Evolutionary conservation across 352 stramenopile genomes (phyloP).

Genomic region (Globisporangium nunn): DNA sequence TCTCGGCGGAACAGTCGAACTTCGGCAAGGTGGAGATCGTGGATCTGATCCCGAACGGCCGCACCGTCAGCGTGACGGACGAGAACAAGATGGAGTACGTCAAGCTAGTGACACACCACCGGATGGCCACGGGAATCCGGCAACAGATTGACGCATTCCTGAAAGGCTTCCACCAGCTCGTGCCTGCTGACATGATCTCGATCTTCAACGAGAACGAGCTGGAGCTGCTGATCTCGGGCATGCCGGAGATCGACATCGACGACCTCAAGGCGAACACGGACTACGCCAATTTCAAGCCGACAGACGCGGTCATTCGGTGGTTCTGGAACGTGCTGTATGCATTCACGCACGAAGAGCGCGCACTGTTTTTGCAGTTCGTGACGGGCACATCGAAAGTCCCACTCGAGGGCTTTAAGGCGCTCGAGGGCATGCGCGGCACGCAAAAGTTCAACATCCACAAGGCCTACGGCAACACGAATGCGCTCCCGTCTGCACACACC

Average conservation of each 20-base stretch:
- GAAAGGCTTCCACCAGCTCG: slow-evolving; percentile 87
- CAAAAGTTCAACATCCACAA: slow-evolving; percentile 99
- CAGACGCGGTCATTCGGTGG: slow-evolving; percentile 88
- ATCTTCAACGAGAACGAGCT: slow-evolving; percentile 94
- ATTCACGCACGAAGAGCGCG: slow-evolving; percentile 89
- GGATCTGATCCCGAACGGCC: slow-evolving; percentile 87
- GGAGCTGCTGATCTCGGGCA: slow-evolving; percentile 90
- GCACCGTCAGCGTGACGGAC: slow-evolving; percentile 83
- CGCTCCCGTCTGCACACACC: slow-evolving; percentile 93
- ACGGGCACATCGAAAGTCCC: slow-evolving; percentile 92
- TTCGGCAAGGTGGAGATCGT: slow-evolving; percentile 85
- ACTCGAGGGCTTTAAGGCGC: slow-evolving; percentile 96
- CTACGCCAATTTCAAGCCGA: slow-evolving; percentile 90
- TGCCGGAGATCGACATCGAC: slow-evolving; percentile 92
- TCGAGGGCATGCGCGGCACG: slow-evolving; percentile 98
- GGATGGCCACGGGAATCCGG: slow-evolving; percentile 98
- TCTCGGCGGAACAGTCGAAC: slow-evolving; percentile 88
- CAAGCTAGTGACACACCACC: slow-evolving; percentile 94
- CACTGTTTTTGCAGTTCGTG: slow-evolving; percentile 91
- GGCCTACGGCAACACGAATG: slow-evolving; percentile 86
- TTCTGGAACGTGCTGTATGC: slow-evolving; percentile 92
- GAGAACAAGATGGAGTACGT: slow-evolving; percentile 94
- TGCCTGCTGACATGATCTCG: slow-evolving; percentile 85
- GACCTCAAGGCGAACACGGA: slow-evolving; percentile 92
- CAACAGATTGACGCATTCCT: slow-evolving; percentile 91